Conservation (phyloP, 2,329 filamentous ascomycete species). For the Talaromyces islandicus region DNA sequence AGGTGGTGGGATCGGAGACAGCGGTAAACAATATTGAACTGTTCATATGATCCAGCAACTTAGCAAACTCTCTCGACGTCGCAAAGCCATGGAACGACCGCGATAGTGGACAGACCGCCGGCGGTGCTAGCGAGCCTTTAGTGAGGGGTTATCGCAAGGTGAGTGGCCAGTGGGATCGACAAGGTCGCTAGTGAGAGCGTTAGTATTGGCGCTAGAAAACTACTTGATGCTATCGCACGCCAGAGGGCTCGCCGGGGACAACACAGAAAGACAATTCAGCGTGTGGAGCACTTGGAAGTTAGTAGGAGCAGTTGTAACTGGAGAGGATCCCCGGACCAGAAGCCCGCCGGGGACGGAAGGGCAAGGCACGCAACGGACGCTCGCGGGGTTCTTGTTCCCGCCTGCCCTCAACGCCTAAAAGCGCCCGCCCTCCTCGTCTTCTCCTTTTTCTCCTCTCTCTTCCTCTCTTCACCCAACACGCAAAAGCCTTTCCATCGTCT, state of each 20-base stretch:
- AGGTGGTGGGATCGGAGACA: neutral
- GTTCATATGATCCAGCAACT: neutral
- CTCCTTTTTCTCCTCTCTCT: neutral
- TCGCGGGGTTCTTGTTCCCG: neutral
- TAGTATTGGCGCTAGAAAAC: neutral
- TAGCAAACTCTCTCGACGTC: neutral
- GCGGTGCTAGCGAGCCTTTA: neutral
- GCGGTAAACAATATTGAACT: neutral
- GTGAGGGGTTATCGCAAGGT: slow-evolving; percentile 2
- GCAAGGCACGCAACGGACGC: neutral
- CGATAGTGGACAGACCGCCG: neutral
- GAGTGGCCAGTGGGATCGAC: slow-evolving; percentile 3
- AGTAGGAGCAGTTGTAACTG: neutral
- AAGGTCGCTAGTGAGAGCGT: neutral
- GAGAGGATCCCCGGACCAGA: neutral
- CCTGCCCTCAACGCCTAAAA: neutral
- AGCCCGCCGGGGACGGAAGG: neutral
- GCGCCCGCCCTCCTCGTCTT: neutral
- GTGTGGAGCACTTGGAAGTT: neutral
- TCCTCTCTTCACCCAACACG: neutral
- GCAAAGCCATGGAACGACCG: neutral
- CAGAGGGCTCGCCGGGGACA: neutral
- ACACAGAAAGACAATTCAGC: neutral
- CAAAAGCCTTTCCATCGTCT: neutral
- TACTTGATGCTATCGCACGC: neutral